Evolutionary conservation across 345 rosid genomes (phyloP).

Genomic region (Pseudoturritis turrita): DNA sequence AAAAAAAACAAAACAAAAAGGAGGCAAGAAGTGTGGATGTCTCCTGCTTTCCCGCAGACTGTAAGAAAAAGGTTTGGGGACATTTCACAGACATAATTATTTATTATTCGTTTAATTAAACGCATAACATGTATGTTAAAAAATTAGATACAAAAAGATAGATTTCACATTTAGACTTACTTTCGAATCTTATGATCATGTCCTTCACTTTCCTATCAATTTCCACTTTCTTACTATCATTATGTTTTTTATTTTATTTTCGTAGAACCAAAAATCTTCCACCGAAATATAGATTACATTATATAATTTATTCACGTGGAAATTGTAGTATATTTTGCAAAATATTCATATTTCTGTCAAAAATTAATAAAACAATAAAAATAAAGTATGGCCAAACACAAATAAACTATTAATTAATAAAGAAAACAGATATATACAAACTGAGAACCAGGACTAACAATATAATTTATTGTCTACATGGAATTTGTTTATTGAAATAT

Average conservation of each 20-base stretch:
- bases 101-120: background rate
- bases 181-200: slow-evolving; percentile 19
- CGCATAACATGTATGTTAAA: background rate
- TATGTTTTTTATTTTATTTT: background rate
- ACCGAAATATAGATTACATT: background rate
- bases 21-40: slow-evolving; percentile 31
- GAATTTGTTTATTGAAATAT: slow-evolving; percentile 44
- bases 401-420: background rate
- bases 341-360: background rate
- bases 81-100: slow-evolving; percentile 27
- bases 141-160: background rate
- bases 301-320: background rate
- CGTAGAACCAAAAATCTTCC: background rate
- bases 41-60: slow-evolving; percentile 35
- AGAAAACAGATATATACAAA: background rate
- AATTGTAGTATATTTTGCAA: background rate
- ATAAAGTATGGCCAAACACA: background rate
- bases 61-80: slow-evolving; percentile 19
- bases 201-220: slow-evolving; percentile 3
- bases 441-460: background rate
- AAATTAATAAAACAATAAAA: background rate
- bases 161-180: slow-evolving; percentile 20
- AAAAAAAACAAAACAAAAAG: slow-evolving; percentile 8
- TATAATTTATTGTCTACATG: background rate
- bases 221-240: slow-evolving; percentile 19